A percentile compares a stretch with the other conserved stretches of the same genome.
Conservation (phyloP, 345 rosid species). For the Angophora floribunda region DNA sequence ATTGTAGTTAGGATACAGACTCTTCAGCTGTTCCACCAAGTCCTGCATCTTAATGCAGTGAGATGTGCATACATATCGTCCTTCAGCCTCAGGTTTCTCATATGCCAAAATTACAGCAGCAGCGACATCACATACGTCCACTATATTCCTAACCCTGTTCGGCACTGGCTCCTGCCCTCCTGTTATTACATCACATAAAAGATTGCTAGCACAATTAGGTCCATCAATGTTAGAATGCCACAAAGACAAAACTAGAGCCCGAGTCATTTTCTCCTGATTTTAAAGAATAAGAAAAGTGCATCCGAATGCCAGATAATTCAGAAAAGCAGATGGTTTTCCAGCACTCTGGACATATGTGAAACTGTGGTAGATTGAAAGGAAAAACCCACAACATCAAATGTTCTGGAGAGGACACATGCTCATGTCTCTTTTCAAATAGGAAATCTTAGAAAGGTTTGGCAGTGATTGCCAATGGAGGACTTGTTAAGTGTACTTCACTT, state of each 20-base stretch:
- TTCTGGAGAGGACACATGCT: not conserved
- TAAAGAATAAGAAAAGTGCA: not conserved
- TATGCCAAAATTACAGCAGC: slow-evolving; percentile 10
- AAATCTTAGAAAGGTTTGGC: not conserved
- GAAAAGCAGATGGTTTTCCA: not conserved
- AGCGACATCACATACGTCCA: slow-evolving; percentile 25
- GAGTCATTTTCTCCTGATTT: not conserved
- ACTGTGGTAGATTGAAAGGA: not conserved
- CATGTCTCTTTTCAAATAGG: not conserved
- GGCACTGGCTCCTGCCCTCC: slow-evolving; percentile 32
- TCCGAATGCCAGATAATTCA: not conserved
- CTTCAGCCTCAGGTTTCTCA: slow-evolving; percentile 23
- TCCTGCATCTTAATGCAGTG: slow-evolving; percentile 8
- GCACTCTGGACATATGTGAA: not conserved
- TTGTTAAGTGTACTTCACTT: not conserved
- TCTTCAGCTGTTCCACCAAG: slow-evolving; percentile 40
- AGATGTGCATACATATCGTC: slow-evolving; percentile 51
- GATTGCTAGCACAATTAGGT: not conserved
- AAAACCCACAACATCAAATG: not conserved
- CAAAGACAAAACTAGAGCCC: not conserved
- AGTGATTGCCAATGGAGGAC: not conserved
- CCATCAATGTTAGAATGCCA: not conserved
- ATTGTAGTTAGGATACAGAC: slow-evolving; percentile 39
- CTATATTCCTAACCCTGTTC: slow-evolving; percentile 10
- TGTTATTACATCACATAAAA: not conserved